phyloP scores from a whole-genome alignment of 2,329 filamentous ascomycete genomes.

The Pestalotiopsis sp. region DNA sequence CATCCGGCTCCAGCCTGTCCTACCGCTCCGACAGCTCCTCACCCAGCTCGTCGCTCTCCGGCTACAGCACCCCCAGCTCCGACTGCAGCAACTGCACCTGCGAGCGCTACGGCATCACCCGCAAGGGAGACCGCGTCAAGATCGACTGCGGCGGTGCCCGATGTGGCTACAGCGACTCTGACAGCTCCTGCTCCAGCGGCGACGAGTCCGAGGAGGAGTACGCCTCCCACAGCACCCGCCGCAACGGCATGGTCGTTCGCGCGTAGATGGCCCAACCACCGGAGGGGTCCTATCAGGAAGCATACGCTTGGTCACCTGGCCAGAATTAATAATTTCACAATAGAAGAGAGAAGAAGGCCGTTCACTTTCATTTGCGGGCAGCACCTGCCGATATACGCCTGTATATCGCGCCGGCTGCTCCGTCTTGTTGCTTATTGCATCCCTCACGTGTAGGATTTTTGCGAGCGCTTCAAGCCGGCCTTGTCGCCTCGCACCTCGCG shows the following conservation, averaged over 20 bases:
- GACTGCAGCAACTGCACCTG: slow-evolving; percentile 84
- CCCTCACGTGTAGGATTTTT: slow-evolving; percentile 22
- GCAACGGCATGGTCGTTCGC: slow-evolving; percentile 64
- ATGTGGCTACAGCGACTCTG: slow-evolving; percentile 79
- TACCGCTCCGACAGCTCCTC: slow-evolving; percentile 73
- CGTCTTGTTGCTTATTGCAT: slow-evolving; percentile 37
- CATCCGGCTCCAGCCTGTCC: slow-evolving; percentile 70
- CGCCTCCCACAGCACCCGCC: slow-evolving; percentile 56
- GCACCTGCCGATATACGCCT: slow-evolving; percentile 19
- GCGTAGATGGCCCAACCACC: slow-evolving; percentile 28
- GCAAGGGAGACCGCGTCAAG: slow-evolving; percentile 89
- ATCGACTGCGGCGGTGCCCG: slow-evolving; percentile 90
- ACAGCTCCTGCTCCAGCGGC: slow-evolving; percentile 68
- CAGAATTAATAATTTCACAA: slow-evolving; percentile 16
- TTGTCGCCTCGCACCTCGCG: slow-evolving; percentile 33
- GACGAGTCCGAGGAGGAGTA: slow-evolving; percentile 63
- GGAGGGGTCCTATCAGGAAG: slow-evolving; percentile 24
- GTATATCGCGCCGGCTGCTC: slow-evolving; percentile 16
- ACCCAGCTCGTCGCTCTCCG: slow-evolving; percentile 72
- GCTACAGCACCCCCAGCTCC: slow-evolving; percentile 78
- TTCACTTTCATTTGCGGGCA: slow-evolving; percentile 34
- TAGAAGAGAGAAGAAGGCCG: slow-evolving; percentile 23
- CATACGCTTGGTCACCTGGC: slow-evolving; percentile 18
- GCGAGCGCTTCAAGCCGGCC: slow-evolving; percentile 44
- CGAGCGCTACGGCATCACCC: slow-evolving; percentile 95